A percentile compares a stretch with the other conserved stretches of the same genome.
phyloP scores from a whole-genome alignment of 768 basidiomycete genomes.

The Agaricus sinodeliciosus region DNA sequence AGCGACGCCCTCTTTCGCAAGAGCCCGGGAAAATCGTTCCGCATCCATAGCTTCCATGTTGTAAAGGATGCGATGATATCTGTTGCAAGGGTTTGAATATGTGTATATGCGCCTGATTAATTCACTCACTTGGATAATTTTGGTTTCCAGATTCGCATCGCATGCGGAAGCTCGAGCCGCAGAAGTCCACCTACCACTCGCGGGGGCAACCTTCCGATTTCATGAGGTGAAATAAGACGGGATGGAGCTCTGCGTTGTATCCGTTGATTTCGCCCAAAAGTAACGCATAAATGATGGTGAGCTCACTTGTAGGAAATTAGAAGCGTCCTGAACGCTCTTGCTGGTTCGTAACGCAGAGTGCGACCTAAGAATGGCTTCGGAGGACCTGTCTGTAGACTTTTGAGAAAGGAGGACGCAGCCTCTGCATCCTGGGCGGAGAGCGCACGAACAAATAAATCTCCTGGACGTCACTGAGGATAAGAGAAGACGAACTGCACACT shows the following conservation, averaged over 20 bases:
- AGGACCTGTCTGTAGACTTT: slow-evolving; percentile 46
- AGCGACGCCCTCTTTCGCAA: slow-evolving; percentile 13
- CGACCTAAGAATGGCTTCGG: slow-evolving; percentile 68
- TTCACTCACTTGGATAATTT: slow-evolving; percentile 42
- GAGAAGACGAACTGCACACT: slow-evolving; percentile 58
- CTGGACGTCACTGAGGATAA: background rate
- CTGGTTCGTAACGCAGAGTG: slow-evolving; percentile 68
- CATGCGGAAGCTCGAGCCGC: slow-evolving; percentile 43
- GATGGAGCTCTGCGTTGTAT: background rate
- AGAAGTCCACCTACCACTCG: slow-evolving; percentile 23
- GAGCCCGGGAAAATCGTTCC: slow-evolving; percentile 25
- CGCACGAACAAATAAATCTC: slow-evolving; percentile 10
- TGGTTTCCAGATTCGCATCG: slow-evolving; percentile 57
- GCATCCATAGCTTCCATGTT: slow-evolving; percentile 47
- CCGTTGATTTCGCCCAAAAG: slow-evolving; percentile 3
- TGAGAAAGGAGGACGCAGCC: slow-evolving; percentile 52
- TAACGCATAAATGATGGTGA: background rate
- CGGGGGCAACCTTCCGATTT: slow-evolving; percentile 26
- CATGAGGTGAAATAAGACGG: slow-evolving; percentile 2
- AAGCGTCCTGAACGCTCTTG: slow-evolving; percentile 68
- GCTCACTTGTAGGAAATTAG: slow-evolving; percentile 68
- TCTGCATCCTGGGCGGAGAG: slow-evolving; percentile 40
- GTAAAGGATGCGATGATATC: slow-evolving; percentile 42
- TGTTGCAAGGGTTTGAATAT: slow-evolving; percentile 10
- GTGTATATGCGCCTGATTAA: background rate